These are phyloP conservation scores for Anthoceros angustus DNA, from an alignment of 225 moss, liverwort and hornwort genomes.

Conservation along the genomic window DNA sequence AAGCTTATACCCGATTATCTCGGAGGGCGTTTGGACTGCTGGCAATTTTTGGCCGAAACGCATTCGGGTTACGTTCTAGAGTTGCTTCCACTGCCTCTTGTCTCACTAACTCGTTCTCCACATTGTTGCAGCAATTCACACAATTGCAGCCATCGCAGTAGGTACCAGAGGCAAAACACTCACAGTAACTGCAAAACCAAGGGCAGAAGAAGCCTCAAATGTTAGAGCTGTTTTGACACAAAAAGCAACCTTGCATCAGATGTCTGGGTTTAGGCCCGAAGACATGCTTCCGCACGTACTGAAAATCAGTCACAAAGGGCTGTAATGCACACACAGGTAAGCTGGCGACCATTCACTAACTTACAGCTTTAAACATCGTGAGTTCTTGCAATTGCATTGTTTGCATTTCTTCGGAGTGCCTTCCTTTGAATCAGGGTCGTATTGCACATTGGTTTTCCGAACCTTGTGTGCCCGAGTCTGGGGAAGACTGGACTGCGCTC, in stretches of 20 bases:
- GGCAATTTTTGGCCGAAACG: constrained; percentile 89
- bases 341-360: constrained; percentile 6
- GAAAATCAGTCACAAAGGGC: too few species aligned
- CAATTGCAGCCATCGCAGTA: constrained; percentile 94
- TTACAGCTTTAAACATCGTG: constrained; percentile 81
- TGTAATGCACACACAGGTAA: not conserved
- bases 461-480: not conserved
- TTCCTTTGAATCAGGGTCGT: constrained; percentile 38
- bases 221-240: not conserved
- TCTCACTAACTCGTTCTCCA: constrained; percentile 65
- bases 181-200: constrained; percentile 57
- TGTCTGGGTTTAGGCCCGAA: not conserved
- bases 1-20: constrained; percentile 32
- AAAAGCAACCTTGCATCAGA: not conserved
- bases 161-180: constrained; percentile 91
- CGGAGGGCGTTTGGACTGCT: constrained; percentile 50
- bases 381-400: constrained; percentile 95
- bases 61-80: constrained; percentile 78
- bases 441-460: not conserved
- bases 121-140: constrained; percentile 86
- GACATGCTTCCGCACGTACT: not conserved
- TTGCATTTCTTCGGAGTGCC: constrained; percentile 76
- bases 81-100: constrained; percentile 91
- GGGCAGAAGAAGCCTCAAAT: not conserved
- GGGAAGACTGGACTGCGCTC: not conserved